Base-by-base conservation (phyloP, 768 basidiomycete species). In the Phaeolepiota aurea region DNA sequence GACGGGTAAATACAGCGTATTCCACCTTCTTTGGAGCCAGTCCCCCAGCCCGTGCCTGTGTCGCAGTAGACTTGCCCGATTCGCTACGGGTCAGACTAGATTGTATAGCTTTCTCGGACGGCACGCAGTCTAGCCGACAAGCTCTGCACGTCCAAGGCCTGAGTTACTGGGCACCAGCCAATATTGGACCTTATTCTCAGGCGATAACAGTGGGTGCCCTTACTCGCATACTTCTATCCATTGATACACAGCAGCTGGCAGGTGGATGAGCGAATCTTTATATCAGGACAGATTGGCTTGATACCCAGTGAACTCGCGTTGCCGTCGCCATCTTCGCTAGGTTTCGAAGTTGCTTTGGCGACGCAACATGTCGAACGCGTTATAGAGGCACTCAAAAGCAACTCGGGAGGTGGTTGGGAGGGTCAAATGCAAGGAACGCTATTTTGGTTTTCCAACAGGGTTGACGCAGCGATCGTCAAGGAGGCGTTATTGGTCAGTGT, bases 101-200 rank as follows among this genome's bases (percentile, higher is more conserved):
- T 45, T 87, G 83, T 47, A 61, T 87, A n/a, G 89, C 89, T n/a
- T 86, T 72, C 54, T 55, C 62, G 3, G 70, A 72, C 52, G 48
- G 42, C 5, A 53, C 42, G 14, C 36, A 53, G 4, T 37, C 52
- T 3, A 71, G 77, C 41, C 66, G 93, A 32, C 76, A 76, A 41
- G 82, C 88, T 0, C 68, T 98, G 33, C 96, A 99, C 54, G 96
- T 99, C 2, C 96, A 98, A 60, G 75, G 92, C 5, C 54, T 97
- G 46, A 97, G 94, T 59, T 97, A 98, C 54, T 99, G 96, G 96
- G 96, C 93, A 19, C 92, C 96, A 10, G 96, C 96, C 7, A 99
- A 98, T 57, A 98, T 99, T 41, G 96, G 96, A 0, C 96, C 96
- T 3, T 99, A 99, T 59, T 96, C 91, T 3, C 96, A 99, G 62